These are phyloP conservation scores for Globisporangium paroecandrum DNA, from an alignment of 352 stramenopile genomes.

Conservation along the genomic window DNA sequence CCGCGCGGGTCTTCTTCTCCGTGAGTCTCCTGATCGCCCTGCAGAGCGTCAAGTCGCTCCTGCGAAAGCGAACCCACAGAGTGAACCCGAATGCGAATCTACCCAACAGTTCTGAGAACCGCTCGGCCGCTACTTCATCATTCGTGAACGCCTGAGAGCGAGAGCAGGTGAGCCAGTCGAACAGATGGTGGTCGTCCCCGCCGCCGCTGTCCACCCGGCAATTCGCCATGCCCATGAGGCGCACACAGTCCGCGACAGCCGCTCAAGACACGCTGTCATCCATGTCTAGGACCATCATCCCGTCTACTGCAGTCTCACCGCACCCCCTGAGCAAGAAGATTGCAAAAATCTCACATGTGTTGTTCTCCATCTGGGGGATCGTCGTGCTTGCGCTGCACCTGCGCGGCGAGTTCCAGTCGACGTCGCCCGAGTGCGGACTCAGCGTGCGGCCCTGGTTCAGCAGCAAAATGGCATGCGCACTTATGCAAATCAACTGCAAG, in stretches of 20 bases:
- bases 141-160: not conserved
- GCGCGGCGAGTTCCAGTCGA: not conserved
- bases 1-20: slow-evolving; percentile 34
- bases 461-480: slow-evolving; percentile 20
- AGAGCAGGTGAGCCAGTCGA: not conserved
- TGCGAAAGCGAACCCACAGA: slow-evolving; percentile 8
- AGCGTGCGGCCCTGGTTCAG: slow-evolving; percentile 29
- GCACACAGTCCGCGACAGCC: not conserved
- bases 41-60: slow-evolving; percentile 29
- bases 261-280: not conserved
- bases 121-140: not conserved
- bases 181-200: not conserved
- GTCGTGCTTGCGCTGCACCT: slow-evolving; percentile 24
- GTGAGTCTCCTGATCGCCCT: slow-evolving; percentile 29
- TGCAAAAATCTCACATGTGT: slow-evolving; percentile 2
- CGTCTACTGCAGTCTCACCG: slow-evolving; percentile 6
- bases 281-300: not conserved
- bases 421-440: slow-evolving; percentile 21
- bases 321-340: not conserved
- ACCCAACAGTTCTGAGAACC: not conserved
- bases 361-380: slow-evolving; percentile 24
- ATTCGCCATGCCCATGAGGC: not conserved
- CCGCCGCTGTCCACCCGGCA: slow-evolving; percentile 1
- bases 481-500: slow-evolving; percentile 28
- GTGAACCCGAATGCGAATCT: not conserved